Evolutionary conservation across 768 basidiomycete species (phyloP).

Genomic region (Russula earlei): DNA sequence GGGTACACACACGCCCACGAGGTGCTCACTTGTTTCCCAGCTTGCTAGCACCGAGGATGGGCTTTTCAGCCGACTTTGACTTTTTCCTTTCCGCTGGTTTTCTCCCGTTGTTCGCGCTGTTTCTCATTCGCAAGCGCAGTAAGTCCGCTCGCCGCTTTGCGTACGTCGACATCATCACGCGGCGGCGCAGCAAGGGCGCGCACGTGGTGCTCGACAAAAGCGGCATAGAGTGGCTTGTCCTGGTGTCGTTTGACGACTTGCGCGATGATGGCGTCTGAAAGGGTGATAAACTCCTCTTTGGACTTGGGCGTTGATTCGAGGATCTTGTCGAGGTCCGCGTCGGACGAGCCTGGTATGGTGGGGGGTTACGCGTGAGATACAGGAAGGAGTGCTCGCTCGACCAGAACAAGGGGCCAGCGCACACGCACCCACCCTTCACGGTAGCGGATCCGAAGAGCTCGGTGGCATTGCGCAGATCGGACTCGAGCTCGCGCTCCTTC

Average conservation of each 20-base stretch:
- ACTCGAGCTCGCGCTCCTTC: slow-evolving; percentile 72
- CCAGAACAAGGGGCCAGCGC: too few species aligned
- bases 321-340: slow-evolving; percentile 57
- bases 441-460: slow-evolving; percentile 68
- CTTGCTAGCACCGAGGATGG: slow-evolving; percentile 67
- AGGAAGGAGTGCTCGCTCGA: too few species aligned
- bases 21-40: slow-evolving; percentile 44
- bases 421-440: slow-evolving; percentile 54
- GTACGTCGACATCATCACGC: slow-evolving; percentile 83
- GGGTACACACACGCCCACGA: background rate
- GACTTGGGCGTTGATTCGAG: slow-evolving; percentile 75
- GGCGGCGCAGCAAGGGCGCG: slow-evolving; percentile 67
- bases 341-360: slow-evolving; percentile 49
- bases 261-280: slow-evolving; percentile 69
- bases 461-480: slow-evolving; percentile 79
- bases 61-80: slow-evolving; percentile 58
- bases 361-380: too few species aligned
- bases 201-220: slow-evolving; percentile 79
- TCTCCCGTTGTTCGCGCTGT: slow-evolving; percentile 82
- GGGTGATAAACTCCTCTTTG: slow-evolving; percentile 74
- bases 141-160: slow-evolving; percentile 77
- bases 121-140: slow-evolving; percentile 92
- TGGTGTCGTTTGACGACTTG: slow-evolving; percentile 71
- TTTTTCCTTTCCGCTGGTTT: slow-evolving; percentile 88
- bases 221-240: slow-evolving; percentile 69